These are phyloP conservation scores for Thielaviopsis musarum DNA, from an alignment of 2,329 filamentous ascomycete genomes.

Conservation along the genomic window DNA sequence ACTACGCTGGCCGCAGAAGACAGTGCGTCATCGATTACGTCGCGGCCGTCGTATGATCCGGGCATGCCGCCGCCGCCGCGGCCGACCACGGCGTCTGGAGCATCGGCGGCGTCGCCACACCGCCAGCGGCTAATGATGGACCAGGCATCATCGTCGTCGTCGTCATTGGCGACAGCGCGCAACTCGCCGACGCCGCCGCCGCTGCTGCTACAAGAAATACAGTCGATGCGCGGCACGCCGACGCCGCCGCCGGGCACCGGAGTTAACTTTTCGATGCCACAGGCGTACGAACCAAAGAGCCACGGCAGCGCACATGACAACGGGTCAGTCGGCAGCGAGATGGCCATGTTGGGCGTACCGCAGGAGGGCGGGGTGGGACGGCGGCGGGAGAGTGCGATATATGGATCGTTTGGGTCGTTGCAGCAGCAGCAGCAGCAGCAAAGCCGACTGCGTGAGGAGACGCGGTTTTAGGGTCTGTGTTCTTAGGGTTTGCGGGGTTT, in stretches of 20 bases:
- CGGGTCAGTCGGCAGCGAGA: neutral
- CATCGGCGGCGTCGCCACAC: conserved; percentile 32
- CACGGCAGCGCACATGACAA: neutral
- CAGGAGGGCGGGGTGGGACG: conserved; percentile 18
- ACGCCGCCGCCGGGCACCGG: conserved; percentile 14
- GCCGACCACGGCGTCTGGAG: conserved; percentile 32
- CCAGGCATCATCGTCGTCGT: too few species aligned
- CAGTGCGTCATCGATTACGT: conserved; percentile 1
- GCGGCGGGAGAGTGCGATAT: conserved; percentile 44
- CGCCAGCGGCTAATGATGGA: conserved; percentile 28
- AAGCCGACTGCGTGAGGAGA: conserved; percentile 38
- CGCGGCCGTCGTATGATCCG: conserved; percentile 9
- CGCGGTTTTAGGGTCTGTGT: conserved; percentile 22
- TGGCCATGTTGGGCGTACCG: conserved; percentile 9
- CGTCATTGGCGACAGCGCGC: conserved; percentile 9
- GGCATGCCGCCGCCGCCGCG: conserved; percentile 23
- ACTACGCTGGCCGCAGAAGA: conserved; percentile 26
- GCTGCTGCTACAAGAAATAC: conserved; percentile 23
- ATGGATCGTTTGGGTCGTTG: conserved; percentile 34
- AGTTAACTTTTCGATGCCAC: conserved; percentile 11
- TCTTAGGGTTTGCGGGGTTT: neutral
- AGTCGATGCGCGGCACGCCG: conserved; percentile 25
- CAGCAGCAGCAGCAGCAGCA: conserved; percentile 13
- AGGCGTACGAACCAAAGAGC: neutral
- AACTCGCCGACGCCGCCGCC: conserved; percentile 38